These are phyloP conservation scores for Tetrapisispora nanseiensis DNA, from an alignment of 805 yeast species.

Conservation along the genomic window DNA sequence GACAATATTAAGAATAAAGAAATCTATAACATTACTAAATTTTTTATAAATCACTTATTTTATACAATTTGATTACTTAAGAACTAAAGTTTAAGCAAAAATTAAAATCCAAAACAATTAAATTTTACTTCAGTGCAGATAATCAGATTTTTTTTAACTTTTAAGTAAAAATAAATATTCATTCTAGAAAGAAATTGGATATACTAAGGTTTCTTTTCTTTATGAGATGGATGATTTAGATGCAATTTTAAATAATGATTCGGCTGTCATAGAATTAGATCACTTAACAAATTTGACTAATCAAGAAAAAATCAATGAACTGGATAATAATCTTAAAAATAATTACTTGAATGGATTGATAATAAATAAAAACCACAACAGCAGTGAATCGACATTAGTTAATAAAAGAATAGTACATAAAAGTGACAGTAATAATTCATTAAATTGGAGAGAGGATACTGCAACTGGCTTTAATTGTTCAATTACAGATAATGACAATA, in stretches of 20 bases:
- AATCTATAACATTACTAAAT: too few relatives aligned
- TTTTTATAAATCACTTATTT: too few relatives aligned
- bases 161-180: too few relatives aligned
- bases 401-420: neutral
- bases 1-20: too few relatives aligned
- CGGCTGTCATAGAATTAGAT: neutral
- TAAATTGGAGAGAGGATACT: neutral
- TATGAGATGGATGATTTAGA: constrained; percentile 1
- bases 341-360: neutral
- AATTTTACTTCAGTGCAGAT: too few relatives aligned
- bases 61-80: too few relatives aligned
- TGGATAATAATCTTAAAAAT: neutral
- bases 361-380: neutral
- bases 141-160: too few relatives aligned
- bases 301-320: neutral
- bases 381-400: constrained; percentile 1
- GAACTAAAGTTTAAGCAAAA: too few relatives aligned
- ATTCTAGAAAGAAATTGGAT: too few relatives aligned
- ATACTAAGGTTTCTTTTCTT: too few relatives aligned
- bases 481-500: neutral
- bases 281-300: neutral
- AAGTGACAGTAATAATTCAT: neutral
- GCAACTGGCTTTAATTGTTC: neutral
- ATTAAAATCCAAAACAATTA: too few relatives aligned
- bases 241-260: neutral